phyloP scores from a whole-genome alignment of 495 filamentous ascomycete species.

The Podospora pseudopauciseta region DNA sequence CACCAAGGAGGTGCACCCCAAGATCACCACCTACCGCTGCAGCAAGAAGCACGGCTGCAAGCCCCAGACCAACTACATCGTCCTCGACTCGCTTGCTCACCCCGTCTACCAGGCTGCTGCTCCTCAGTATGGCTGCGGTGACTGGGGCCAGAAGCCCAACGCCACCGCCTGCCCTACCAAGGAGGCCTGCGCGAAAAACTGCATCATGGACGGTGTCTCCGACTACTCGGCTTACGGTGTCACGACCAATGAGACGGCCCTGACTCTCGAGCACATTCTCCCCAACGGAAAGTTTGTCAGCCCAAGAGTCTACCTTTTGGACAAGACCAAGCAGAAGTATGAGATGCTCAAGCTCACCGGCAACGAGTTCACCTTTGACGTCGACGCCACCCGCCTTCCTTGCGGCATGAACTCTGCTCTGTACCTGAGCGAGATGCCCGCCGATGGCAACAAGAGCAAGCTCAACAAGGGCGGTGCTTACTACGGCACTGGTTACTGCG shows the following conservation, averaged over 20 bases:
- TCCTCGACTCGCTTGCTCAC: conserved; percentile 51
- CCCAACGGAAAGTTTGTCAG: conserved; percentile 29
- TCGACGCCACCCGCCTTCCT: conserved; percentile 56
- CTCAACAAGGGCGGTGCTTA: conserved; percentile 60
- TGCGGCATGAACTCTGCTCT: conserved; percentile 69
- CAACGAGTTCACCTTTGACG: conserved; percentile 61
- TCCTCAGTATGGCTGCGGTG: conserved; percentile 31
- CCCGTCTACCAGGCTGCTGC: conserved; percentile 23
- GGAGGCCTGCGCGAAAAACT: conserved; percentile 48
- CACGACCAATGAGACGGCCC: conserved; percentile 39
- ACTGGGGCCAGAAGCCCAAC: conserved; percentile 47
- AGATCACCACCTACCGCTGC: conserved; percentile 56
- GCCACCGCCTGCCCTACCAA: conserved; percentile 46
- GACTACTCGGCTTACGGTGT: conserved; percentile 48
- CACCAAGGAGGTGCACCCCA: conserved; percentile 47
- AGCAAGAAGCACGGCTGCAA: conserved; percentile 50
- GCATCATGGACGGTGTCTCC: conserved; percentile 47
- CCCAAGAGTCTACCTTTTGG: conserved; percentile 62
- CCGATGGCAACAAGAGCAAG: conserved; percentile 49
- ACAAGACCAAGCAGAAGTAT: conserved; percentile 50
- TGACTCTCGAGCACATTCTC: conserved; percentile 47
- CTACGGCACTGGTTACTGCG: conserved; percentile 70
- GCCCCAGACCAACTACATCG: conserved; percentile 49
- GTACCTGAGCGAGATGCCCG: conserved; percentile 63
- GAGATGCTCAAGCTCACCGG: conserved; percentile 56